Evolutionary conservation across 2,329 filamentous ascomycete species (phyloP).

Genomic region (Aspergillus intermedius): DNA sequence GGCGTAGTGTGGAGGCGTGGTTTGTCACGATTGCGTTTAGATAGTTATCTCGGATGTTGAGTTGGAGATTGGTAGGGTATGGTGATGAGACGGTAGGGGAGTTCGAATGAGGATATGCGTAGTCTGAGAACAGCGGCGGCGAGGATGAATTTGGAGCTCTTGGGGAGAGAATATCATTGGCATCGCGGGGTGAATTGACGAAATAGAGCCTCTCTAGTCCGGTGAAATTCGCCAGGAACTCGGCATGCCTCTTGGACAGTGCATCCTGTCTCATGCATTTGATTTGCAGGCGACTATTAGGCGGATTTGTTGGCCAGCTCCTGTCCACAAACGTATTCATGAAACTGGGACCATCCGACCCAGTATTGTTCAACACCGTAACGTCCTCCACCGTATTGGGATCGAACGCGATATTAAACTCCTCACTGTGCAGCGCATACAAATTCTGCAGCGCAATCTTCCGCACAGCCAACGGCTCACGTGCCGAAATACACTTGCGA

Average conservation of each 20-base stretch:
- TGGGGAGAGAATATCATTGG: constrained; percentile 22
- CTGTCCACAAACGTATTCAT: constrained; percentile 50
- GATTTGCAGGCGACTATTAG: constrained; percentile 29
- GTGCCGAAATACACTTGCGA: constrained; percentile 46
- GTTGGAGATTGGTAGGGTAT: constrained; percentile 20
- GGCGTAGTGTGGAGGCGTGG: constrained; percentile 48
- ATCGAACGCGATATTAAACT: constrained; percentile 42
- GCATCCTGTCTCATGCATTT: constrained; percentile 47
- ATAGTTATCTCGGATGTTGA: constrained; percentile 39
- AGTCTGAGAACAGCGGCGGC: constrained; percentile 22
- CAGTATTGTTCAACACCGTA: constrained; percentile 50
- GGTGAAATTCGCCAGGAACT: constrained; percentile 37
- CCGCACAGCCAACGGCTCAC: constrained; percentile 42
- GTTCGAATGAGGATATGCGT: constrained; percentile 9
- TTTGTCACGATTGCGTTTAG: constrained; percentile 46
- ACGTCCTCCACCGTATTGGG: constrained; percentile 39
- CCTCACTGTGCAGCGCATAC: constrained; percentile 47
- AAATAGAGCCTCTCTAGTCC: constrained; percentile 49
- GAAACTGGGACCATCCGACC: constrained; percentile 33
- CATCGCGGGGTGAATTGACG: constrained; percentile 35
- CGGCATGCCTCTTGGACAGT: constrained; percentile 39
- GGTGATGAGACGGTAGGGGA: constrained; percentile 19
- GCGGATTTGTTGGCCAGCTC: constrained; percentile 42
- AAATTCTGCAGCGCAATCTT: constrained; percentile 53
- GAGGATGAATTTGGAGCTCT: constrained; percentile 17